Evolutionary conservation across 108 stramenopile genomes (phyloP).

Genomic region (Nitzschia sp.): DNA sequence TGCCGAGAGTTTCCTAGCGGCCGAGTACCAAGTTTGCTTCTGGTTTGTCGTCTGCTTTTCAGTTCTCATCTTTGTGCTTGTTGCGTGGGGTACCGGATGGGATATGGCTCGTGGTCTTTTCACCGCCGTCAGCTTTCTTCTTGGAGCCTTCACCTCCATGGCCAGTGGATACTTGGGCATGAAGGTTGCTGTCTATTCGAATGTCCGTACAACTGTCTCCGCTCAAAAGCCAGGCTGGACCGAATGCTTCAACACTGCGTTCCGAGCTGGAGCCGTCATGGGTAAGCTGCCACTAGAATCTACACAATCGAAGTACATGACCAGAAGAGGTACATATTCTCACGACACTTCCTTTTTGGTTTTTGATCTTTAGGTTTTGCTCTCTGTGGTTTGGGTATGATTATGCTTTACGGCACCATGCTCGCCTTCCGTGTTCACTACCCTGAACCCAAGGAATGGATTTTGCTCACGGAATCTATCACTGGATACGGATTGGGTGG

Average conservation of each 20-base stretch:
- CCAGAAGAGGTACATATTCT: background rate
- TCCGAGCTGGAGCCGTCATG: slow-evolving; percentile 98
- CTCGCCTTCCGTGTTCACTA: slow-evolving; percentile 82
- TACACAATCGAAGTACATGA: background rate
- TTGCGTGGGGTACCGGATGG: slow-evolving; percentile 88
- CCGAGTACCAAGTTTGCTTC: slow-evolving; percentile 95
- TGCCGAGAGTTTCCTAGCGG: slow-evolving; percentile 92
- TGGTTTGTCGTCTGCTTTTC: slow-evolving; percentile 87
- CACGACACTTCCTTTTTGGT: background rate
- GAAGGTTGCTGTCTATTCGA: slow-evolving; percentile 97
- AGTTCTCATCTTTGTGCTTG: slow-evolving; percentile 82
- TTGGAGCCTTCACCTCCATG: slow-evolving; percentile 88
- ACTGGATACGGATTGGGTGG: slow-evolving; percentile 98
- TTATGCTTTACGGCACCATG: slow-evolving; percentile 87
- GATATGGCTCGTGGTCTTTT: slow-evolving; percentile 86
- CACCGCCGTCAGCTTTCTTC: slow-evolving; percentile 90
- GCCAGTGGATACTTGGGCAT: slow-evolving; percentile 95
- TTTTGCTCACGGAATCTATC: slow-evolving; percentile 90
- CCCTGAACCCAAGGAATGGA: slow-evolving; percentile 78
- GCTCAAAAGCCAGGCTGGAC: slow-evolving; percentile 90
- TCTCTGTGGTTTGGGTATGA: slow-evolving; percentile 90
- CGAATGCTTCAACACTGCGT: slow-evolving; percentile 93
- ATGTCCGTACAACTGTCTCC: slow-evolving; percentile 93
- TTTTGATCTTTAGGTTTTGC: slow-evolving; percentile 69
- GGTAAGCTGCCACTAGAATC: slow-evolving; percentile 29